Evolutionary conservation across 345 rosid genomes (phyloP).

Genomic region (Clarkia xantiana): DNA sequence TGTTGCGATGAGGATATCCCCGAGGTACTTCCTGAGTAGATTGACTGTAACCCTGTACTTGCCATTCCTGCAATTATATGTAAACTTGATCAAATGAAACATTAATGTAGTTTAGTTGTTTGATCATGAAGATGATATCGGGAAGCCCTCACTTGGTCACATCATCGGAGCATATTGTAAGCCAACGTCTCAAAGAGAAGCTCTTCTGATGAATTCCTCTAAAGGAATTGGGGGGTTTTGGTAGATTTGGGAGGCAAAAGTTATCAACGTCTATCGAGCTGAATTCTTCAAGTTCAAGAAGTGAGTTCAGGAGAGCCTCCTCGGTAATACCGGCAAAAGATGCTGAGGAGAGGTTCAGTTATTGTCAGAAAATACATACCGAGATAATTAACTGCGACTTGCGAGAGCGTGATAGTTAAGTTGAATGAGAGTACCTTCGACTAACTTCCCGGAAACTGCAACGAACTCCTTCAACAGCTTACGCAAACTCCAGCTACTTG

Average conservation of each 20-base stretch:
- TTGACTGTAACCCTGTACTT: slow-evolving; percentile 32
- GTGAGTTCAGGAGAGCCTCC: slow-evolving; percentile 41
- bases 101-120: neutral
- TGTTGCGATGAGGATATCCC: slow-evolving; percentile 72
- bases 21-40: slow-evolving; percentile 81
- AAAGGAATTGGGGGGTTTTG: slow-evolving; percentile 65
- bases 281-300: slow-evolving; percentile 35
- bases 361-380: slow-evolving; percentile 2
- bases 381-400: slow-evolving; percentile 4
- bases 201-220: slow-evolving; percentile 69
- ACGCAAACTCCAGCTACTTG: slow-evolving; percentile 59
- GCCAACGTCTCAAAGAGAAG: slow-evolving; percentile 66
- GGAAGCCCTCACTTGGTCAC: slow-evolving; percentile 42
- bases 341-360: slow-evolving; percentile 22
- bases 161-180: slow-evolving; percentile 77
- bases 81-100: neutral
- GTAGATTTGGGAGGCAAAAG: slow-evolving; percentile 59
- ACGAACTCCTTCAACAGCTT: slow-evolving; percentile 52
- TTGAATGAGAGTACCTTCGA: slow-evolving; percentile 33
- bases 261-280: slow-evolving; percentile 37
- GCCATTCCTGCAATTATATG: slow-evolving; percentile 40
- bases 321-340: slow-evolving; percentile 39
- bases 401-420: neutral
- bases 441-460: slow-evolving; percentile 44
- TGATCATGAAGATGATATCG: slow-evolving; percentile 1